Conservation (phyloP, 345 rosid genomes). For the Populus tremula region DNA sequence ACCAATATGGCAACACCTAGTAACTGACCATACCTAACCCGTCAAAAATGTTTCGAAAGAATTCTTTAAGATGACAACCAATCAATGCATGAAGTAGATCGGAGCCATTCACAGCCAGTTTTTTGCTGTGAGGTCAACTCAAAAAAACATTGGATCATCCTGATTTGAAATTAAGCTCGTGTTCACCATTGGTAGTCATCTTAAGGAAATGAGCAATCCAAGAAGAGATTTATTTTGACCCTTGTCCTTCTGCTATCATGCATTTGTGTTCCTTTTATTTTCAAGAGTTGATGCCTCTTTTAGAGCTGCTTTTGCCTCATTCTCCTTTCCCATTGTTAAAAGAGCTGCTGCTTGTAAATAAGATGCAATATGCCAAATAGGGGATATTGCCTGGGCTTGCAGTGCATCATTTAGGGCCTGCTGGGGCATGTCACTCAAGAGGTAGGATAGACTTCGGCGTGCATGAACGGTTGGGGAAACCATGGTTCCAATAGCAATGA, state of each 20-base stretch:
- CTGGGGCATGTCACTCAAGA: conserved; percentile 65
- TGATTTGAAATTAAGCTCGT: conserved; percentile 13
- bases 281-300: conserved; percentile 69
- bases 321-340: conserved; percentile 57
- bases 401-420: conserved; percentile 75
- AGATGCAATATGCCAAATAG: conserved; percentile 72
- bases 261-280: conserved; percentile 37
- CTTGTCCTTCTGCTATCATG: conserved; percentile 8
- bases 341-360: conserved; percentile 76
- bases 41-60: conserved; percentile 27
- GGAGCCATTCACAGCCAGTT: not conserved
- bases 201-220: conserved; percentile 11
- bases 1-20: conserved; percentile 4
- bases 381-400: conserved; percentile 72
- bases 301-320: conserved; percentile 64
- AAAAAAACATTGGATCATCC: conserved; percentile 7
- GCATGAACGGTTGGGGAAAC: conserved; percentile 69
- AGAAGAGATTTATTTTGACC: conserved; percentile 7
- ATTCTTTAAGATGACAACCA: conserved; percentile 29
- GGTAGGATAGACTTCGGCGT: conserved; percentile 68
- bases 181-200: conserved; percentile 15
- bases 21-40: conserved; percentile 24
- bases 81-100: conserved; percentile 9
- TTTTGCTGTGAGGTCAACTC: conserved; percentile 11
- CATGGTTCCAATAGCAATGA: conserved; percentile 68